Evolutionary conservation across 2,329 filamentous ascomycete species (phyloP), one percentile per base, ranked within the genome.

Genomic region (Mycosphaerella sp.): DNA sequence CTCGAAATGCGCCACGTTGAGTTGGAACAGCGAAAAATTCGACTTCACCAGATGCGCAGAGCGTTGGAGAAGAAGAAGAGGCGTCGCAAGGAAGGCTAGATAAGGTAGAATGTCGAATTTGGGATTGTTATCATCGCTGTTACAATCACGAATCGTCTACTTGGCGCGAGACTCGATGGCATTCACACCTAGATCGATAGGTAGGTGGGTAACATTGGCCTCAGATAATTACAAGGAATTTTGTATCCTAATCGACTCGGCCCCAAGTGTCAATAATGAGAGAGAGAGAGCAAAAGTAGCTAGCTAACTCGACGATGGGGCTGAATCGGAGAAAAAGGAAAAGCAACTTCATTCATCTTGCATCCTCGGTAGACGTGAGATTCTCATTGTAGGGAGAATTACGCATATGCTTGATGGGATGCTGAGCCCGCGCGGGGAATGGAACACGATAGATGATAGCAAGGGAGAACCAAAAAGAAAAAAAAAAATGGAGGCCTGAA

Each of bases 341-440:
- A 45, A 53, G 44, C 51, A 48, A 53, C 45, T 41, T 48, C 51
- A 12, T 51, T 12, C 31, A 51, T 55, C 44, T 55, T 52, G 53
- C 54, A 53, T 43, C 46, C 54, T 40, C 41, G 49, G 50, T 56
- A 53, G 54, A 53, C 49, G 54, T 56, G 45, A 40, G 32, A 29
- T 42, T 44, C 54, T 50, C 50, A 53, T 53, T 23, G 54, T n/a
- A 47, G 26, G 42, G 50, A 52, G 46, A 46, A 50, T 40, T 42
- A 56, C 54, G 54, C 54, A 56, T 56, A 56, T 56, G 54, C 54
- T 56, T 53, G 34, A 53, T 56, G 46, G 54, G 46, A 53, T 53
- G 54, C 54, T 48, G 51, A 9, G 21, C 21, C 43, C 40, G 39
- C n/a, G 26, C 21, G 21, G 21, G 7, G 11, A 40, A 21, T 3